phyloP scores from a whole-genome alignment of 805 yeast genomes.

The Debaryomyces prosopidis region DNA sequence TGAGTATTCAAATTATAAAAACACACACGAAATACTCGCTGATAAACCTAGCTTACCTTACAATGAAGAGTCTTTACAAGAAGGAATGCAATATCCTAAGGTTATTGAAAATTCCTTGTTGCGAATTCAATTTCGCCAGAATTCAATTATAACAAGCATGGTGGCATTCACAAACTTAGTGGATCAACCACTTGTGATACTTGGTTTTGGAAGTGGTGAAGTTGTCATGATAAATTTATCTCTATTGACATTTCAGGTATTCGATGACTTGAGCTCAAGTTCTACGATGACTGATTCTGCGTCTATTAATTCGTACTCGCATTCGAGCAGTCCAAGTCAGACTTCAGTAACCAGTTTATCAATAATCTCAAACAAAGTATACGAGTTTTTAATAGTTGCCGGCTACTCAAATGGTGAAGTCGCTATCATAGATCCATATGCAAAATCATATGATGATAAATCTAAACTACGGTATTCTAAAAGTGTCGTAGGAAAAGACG shows the following conservation, averaged over 20 bases:
- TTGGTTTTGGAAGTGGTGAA: slow-evolving; percentile 72
- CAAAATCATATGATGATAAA: slow-evolving; percentile 6
- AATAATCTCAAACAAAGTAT: slow-evolving; percentile 27
- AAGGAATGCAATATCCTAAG: slow-evolving; percentile 9
- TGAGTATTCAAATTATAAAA: slow-evolving; percentile 19
- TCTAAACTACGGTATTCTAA: slow-evolving; percentile 11
- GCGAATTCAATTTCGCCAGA: slow-evolving; percentile 37
- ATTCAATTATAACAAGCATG: slow-evolving; percentile 41
- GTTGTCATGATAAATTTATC: slow-evolving; percentile 59
- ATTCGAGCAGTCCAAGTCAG: slow-evolving; percentile 8
- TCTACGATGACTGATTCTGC: slow-evolving; percentile 6
- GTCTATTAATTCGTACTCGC: slow-evolving; percentile 4
- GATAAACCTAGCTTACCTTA: slow-evolving; percentile 22
- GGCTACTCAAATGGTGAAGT: slow-evolving; percentile 68
- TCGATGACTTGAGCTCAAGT: slow-evolving; percentile 45
- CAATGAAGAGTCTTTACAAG: slow-evolving; percentile 13
- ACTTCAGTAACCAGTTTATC: slow-evolving; percentile 24
- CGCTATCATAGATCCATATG: slow-evolving; percentile 43
- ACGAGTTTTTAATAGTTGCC: slow-evolving; percentile 51
- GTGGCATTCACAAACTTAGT: slow-evolving; percentile 26
- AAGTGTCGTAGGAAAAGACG: slow-evolving; percentile 25
- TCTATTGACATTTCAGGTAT: slow-evolving; percentile 42
- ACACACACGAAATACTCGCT: slow-evolving; percentile 18
- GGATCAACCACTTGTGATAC: slow-evolving; percentile 47
- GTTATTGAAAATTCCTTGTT: slow-evolving; percentile 48